Evolutionary conservation across 2,329 filamentous ascomycete genomes (phyloP).

Genomic region (Thyridium curvatum): DNA sequence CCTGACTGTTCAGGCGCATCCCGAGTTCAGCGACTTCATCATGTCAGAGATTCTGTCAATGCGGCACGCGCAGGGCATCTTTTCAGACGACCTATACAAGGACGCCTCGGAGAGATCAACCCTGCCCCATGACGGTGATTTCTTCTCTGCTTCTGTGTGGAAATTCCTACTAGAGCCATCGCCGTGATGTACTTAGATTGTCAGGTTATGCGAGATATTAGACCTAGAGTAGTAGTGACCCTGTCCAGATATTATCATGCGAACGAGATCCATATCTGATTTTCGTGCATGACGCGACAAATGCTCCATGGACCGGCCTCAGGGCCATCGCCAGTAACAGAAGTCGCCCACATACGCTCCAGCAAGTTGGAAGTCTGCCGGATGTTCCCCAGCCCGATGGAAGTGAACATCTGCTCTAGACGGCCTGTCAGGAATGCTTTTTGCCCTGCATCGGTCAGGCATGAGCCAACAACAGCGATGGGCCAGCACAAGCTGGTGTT

Average conservation of each 20-base stretch:
- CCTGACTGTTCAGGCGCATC: conserved; percentile 34
- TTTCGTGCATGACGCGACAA: conserved; percentile 35
- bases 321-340: conserved; percentile 14
- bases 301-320: conserved; percentile 34
- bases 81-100: conserved; percentile 62
- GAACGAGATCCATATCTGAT: conserved; percentile 42
- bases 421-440: conserved; percentile 26
- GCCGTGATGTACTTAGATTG: too few relatives aligned
- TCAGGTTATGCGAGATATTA: too few relatives aligned
- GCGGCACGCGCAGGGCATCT: conserved; percentile 61
- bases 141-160: too few relatives aligned
- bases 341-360: conserved; percentile 33
- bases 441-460: conserved; percentile 23
- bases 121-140: too few relatives aligned
- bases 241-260: conserved; percentile 22
- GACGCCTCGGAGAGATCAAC: too few relatives aligned
- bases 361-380: conserved; percentile 32
- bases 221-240: background rate
- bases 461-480: conserved; percentile 29
- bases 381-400: conserved; percentile 39
- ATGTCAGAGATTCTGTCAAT: conserved; percentile 28
- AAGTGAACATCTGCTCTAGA: conserved; percentile 23
- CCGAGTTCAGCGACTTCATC: conserved; percentile 34
- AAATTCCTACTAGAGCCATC: too few relatives aligned
- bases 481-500: conserved; percentile 34